Evolutionary conservation across 768 basidiomycete species (phyloP).

Genomic region (Multifurca ochricompacta): DNA sequence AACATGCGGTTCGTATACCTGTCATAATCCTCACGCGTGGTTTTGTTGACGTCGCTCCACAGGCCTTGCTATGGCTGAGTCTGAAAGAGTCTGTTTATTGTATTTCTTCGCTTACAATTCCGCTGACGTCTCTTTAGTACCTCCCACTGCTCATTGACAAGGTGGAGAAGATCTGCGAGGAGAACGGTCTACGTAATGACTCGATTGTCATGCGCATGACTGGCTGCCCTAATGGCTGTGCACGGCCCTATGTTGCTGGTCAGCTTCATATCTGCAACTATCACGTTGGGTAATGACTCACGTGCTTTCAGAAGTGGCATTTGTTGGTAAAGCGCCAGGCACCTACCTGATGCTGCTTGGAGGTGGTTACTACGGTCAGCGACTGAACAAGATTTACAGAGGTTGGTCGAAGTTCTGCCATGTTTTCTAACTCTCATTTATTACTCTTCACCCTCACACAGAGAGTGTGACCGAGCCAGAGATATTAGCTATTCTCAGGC

Average conservation of each 20-base stretch:
- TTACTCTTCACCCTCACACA: constrained; percentile 24
- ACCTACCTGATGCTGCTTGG: constrained; percentile 92
- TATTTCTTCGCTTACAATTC: neutral
- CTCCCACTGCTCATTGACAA: constrained; percentile 89
- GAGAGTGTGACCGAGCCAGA: constrained; percentile 87
- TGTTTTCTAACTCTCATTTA: neutral
- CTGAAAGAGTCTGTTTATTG: constrained; percentile 48
- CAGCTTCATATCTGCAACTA: constrained; percentile 20
- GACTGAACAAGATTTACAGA: constrained; percentile 94
- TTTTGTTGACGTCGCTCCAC: constrained; percentile 6
- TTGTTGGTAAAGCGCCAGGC: constrained; percentile 93
- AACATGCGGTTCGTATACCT: constrained; percentile 57
- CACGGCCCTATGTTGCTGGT: constrained; percentile 89
- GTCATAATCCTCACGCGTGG: neutral
- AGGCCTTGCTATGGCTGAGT: constrained; percentile 75
- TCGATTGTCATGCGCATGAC: constrained; percentile 99
- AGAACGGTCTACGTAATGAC: constrained; percentile 87
- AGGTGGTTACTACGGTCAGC: constrained; percentile 89
- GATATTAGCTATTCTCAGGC: constrained; percentile 78
- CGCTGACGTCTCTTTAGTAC: constrained; percentile 45
- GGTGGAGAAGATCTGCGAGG: constrained; percentile 91
- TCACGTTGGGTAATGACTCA: neutral
- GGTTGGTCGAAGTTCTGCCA: constrained; percentile 33
- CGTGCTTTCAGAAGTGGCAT: constrained; percentile 67
- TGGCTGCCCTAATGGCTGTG: constrained; percentile 91